These are phyloP conservation scores for Debaryomycetaceae sp. DNA, from an alignment of 1,139 yeast genomes.

Conservation along the genomic window DNA sequence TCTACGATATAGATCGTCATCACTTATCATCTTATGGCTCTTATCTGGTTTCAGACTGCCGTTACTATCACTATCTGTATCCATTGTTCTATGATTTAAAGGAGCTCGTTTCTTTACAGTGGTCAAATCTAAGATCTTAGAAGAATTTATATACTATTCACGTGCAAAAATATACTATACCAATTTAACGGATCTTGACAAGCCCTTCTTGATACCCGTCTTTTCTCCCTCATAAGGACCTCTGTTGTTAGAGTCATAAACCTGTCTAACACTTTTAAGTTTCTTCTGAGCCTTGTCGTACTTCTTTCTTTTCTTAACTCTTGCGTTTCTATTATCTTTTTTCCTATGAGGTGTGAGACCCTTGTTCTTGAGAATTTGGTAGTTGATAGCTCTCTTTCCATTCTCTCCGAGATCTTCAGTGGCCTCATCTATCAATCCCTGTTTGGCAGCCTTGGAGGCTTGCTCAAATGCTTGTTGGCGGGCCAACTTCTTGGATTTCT, in stretches of 20 bases:
- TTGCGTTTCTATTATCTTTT: conserved; percentile 90
- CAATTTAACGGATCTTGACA: conserved; percentile 82
- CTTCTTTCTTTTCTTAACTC: conserved; percentile 98
- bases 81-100: background rate
- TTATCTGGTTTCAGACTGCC: conserved; percentile 1
- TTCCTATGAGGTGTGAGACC: conserved; percentile 92
- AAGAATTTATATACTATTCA: no score
- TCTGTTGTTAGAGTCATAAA: conserved; percentile 63
- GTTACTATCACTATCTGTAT: conserved; percentile 1
- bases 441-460: conserved; percentile 79
- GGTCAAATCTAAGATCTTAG: background rate
- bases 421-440: conserved; percentile 74
- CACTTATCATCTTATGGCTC: conserved; percentile 31
- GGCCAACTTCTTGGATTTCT: conserved; percentile 44
- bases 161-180: conserved; percentile 16
- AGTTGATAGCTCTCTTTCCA: conserved; percentile 93
- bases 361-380: conserved; percentile 89
- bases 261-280: conserved; percentile 84
- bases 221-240: conserved; percentile 92
- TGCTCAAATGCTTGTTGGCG: conserved; percentile 64
- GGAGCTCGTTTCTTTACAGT: background rate
- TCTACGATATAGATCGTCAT: conserved; percentile 82
- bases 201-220: conserved; percentile 95
- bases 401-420: conserved; percentile 65
- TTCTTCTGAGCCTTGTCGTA: conserved; percentile 94